A percentile compares a stretch with the other conserved stretches of the same genome.
These are phyloP conservation scores for Hypoxylon sp. DNA, from an alignment of 2,329 filamentous ascomycete genomes.

Conservation along the genomic window DNA sequence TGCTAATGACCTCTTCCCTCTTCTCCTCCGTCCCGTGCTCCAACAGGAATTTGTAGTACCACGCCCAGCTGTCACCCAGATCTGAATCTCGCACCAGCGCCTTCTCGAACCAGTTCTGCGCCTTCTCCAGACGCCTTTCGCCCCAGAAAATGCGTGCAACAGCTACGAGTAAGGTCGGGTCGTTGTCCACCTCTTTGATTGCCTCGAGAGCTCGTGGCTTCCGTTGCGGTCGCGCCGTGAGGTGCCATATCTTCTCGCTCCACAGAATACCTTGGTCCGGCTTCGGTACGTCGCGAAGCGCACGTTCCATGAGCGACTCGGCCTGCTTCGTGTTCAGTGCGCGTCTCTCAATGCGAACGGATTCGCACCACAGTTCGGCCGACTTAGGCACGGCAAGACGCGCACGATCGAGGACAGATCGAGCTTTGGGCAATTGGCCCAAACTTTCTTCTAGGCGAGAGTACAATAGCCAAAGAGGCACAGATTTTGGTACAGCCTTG, in stretches of 20 bases:
- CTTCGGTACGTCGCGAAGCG: conserved; percentile 88
- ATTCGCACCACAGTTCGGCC: conserved; percentile 88
- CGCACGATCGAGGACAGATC: conserved; percentile 92
- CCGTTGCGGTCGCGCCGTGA: conserved; percentile 90
- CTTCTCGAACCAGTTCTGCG: conserved; percentile 97
- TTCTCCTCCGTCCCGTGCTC: conserved; percentile 97
- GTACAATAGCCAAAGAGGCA: conserved; percentile 90
- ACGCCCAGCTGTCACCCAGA: conserved; percentile 93
- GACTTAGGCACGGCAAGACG: conserved; percentile 88
- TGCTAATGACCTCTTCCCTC: conserved; percentile 82
- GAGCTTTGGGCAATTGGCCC: conserved; percentile 88
- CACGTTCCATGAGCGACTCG: conserved; percentile 91
- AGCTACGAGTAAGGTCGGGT: conserved; percentile 87
- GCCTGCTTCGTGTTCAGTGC: conserved; percentile 86
- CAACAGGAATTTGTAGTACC: conserved; percentile 93
- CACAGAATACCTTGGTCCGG: conserved; percentile 80
- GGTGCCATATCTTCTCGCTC: conserved; percentile 94
- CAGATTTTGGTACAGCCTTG: conserved; percentile 84
- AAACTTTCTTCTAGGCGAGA: conserved; percentile 87
- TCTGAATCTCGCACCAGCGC: conserved; percentile 89
- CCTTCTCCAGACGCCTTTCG: conserved; percentile 91
- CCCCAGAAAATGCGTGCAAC: conserved; percentile 97
- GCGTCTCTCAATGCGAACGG: conserved; percentile 90
- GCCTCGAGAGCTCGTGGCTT: conserved; percentile 92
- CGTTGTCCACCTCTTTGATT: conserved; percentile 96